Evolutionary conservation across 768 basidiomycete species (phyloP), one percentile per base, ranked within the genome.

Genomic region (Russula brevipes): DNA sequence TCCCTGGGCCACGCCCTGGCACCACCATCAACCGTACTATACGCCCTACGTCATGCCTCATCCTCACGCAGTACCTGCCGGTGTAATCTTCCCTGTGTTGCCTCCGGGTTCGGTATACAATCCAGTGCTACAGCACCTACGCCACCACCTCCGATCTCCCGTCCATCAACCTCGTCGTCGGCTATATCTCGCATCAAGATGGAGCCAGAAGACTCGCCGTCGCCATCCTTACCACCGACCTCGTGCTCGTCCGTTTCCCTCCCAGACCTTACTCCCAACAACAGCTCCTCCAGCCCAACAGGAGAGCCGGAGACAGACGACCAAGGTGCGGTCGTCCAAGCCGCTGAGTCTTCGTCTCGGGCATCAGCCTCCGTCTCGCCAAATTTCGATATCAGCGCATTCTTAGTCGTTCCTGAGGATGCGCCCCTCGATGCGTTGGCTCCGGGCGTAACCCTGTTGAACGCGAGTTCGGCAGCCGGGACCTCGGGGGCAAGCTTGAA

Each of bases 1-100:
- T 73, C 55, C 68, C 72, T 2, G 70, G 64, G 0, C 61, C 70
- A 16, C 69, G 66, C 16, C 50, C 71, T n/a, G 83, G 82, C 11
- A 77, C 81, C 85, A 88, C 63, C 87, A 88, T 66, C 89, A 90
- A 68, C 83, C 88, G 0, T 90, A 90, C 71, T 89, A 88, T 70
- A 35, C 67, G 5, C 65, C 65, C 36, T 66, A 45, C 50, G 52
- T 63, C 24, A 49, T 61, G 61, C 61, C 81, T 49, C 70, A 76
- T 11, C 77, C 79, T 61, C 76, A 78, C 16, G 80, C 81, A 57
- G 69, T 80, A 5, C 79, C 85, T 5, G 79, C 85, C 8, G 88
- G 88, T 38, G 78, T 88, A 36, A 83, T 90, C 39, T 90, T 90
- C 72, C 89, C 89, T 54, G 86, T 87, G 1, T 73, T 90, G 3